Evolutionary conservation across 495 filamentous ascomycete species (phyloP), one percentile per base, ranked within the genome.

Genomic region (Talaromyces thailandensis): DNA sequence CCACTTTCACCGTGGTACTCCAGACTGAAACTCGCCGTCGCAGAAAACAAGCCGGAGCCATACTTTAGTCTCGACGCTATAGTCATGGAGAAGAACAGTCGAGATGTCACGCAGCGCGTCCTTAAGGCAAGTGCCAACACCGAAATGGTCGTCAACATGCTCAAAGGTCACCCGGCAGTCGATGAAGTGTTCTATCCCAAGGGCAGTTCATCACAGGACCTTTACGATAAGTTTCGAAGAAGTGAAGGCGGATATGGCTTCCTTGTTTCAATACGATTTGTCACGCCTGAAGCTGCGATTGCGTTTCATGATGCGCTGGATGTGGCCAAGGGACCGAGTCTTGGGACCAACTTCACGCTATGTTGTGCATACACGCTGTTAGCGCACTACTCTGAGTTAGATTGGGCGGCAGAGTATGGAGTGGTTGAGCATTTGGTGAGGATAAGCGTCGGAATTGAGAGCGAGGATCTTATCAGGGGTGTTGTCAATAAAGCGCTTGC

Each of bases 311-410:
- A 71, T 32, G 56, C 50, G 3, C 35, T 71, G 14, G 62, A 67
- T 32, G 58, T 71, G 12, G 56, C 56, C 14, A 71, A 71, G 50
- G 69, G 69, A 1, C 67, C 69, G 0, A 69, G 63, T 53, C 29
- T 71, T 32, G 69, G 69, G 43, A 71, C 67, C 0, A 71, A 71
- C 37, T 69, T 65, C 31, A 63, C 65, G 1, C 23, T 71, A 6
- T 66, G 65, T 6, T 51, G 62, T 58, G 61, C 69, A 3, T 71
- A 67, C 37, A 28, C 63, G 1, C 21, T 61, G 21, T 52, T 71
- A 6, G 67, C 65, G 14, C 68, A 68, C 56, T 59, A 31, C 18
- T 18, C 32, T 0, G 69, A 70, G 16, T 40, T 48, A 31, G 69
- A 70, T 6, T 71, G 68, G 68, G 67, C 67, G 3, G 69, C 53